Conservation (phyloP, 768 basidiomycete genomes). For the Tulasnella calospora region DNA sequence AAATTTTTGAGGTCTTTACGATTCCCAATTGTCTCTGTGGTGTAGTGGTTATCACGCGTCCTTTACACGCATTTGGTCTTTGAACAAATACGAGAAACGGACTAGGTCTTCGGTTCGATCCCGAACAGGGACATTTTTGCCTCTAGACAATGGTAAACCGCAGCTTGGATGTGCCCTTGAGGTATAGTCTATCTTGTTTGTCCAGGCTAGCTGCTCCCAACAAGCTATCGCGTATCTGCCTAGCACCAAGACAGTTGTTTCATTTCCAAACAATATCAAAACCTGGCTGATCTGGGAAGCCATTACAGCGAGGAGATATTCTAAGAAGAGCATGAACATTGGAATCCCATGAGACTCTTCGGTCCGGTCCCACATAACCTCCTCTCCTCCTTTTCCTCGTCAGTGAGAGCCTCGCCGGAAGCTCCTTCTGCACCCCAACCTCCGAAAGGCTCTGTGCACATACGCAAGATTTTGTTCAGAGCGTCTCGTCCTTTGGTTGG, state of each 20-base stretch:
- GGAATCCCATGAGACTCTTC: constrained; percentile 74
- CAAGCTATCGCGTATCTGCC: background rate
- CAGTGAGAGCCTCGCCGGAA: constrained; percentile 46
- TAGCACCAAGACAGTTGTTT: background rate
- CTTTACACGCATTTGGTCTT: constrained; percentile 14
- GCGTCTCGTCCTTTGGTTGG: constrained; percentile 50
- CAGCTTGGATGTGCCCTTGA: background rate
- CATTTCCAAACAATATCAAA: background rate
- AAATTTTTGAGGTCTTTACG: background rate
- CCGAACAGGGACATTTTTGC: constrained; percentile 21
- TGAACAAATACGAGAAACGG: background rate
- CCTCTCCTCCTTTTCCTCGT: constrained; percentile 63
- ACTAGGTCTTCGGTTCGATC: constrained; percentile 27
- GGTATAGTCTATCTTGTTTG: background rate
- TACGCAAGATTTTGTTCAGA: constrained; percentile 72
- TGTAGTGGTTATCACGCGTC: constrained; percentile 28
- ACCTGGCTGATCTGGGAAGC: background rate
- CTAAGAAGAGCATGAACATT: constrained; percentile 74
- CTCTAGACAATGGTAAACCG: background rate
- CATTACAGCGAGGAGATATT: background rate
- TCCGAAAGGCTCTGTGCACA: constrained; percentile 83
- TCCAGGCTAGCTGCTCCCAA: background rate
- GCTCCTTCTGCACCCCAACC: constrained; percentile 76
- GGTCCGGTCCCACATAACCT: constrained; percentile 75
- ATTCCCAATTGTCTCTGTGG: constrained; percentile 13